Evolutionary conservation across 148 eudicot species (phyloP), one percentile per base, ranked within the genome.

Genomic region (Euryodendron excelsum): DNA sequence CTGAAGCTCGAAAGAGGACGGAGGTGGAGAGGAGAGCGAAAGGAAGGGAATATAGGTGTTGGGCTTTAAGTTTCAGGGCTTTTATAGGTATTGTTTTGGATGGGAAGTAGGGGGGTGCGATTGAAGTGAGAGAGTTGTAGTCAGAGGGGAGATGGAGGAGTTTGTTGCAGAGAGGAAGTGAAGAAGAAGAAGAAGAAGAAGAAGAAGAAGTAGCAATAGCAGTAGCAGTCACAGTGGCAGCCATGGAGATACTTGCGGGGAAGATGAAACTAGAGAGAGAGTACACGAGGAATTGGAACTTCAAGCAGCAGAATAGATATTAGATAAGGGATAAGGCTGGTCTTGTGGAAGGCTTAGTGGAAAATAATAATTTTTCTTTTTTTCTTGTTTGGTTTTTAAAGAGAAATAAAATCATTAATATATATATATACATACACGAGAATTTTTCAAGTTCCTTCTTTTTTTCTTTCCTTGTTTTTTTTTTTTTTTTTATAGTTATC

Each of bases 1-100:
- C 65, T 4, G 89, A 74, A 62, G 88, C 77, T 53, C 66, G 81
- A 62, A 72, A 72, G 71, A 78, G 66, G 65, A 73, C 58, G 37
- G 83, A 69, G 65, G 15, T 81, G 76, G 63, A 47, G 77, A 30
- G 73, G 55, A 69, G 69, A 21, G 48, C 34, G 21, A 50, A 50
- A 27, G 20, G 39, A 17, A 65, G 65, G n/a, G 45, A n/a, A n/a
- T n/a, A 14, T 1, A 34, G 50, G 52, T 34, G 50, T 25, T 74
- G 73, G 81, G 85, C 10, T 69, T 86, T 87, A 64, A 87, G 75
- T 21, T 73, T 84, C 45, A 84, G 84, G 55, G 86, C 1, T 79
- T 82, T 86, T 34, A 72, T 69, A 75, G 84, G 82, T 75, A 79
- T 89, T 33, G 82, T 77, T 50, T 73, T 84, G 5, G 82, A 13